Percentiles rank a stretch among this genome's conserved stretches.
Evolutionary conservation across 371 early-diverging fungal genomes (phyloP).

Genomic region (Umbelopsis sp.): DNA sequence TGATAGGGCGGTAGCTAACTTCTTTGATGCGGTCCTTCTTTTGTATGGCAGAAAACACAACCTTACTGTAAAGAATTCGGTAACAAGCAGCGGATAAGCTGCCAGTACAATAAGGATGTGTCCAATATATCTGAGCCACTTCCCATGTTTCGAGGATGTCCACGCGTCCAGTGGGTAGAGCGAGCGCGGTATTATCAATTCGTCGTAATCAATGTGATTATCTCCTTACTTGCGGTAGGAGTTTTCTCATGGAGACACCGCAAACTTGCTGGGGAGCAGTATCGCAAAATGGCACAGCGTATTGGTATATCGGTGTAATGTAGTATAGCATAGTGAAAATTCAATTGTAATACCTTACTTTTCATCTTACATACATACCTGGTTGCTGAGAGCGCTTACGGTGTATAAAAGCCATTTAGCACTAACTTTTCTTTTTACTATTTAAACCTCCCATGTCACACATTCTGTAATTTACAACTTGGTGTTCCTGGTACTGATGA

Average conservation of each 20-base stretch:
- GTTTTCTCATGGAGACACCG: slow-evolving; percentile 49
- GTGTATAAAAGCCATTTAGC: too few relatives aligned
- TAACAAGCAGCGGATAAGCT: slow-evolving; percentile 48
- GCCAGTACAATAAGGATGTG: slow-evolving; percentile 45
- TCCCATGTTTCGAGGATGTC: slow-evolving; percentile 45
- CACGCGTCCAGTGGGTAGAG: slow-evolving; percentile 44
- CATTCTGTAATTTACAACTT: background rate
- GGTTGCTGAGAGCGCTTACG: too few relatives aligned
- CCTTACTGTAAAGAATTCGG: slow-evolving; percentile 48
- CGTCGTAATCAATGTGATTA: slow-evolving; percentile 39
- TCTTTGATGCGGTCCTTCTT: background rate
- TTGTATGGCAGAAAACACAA: slow-evolving; percentile 39
- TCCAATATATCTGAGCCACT: slow-evolving; percentile 41
- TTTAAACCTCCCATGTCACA: background rate
- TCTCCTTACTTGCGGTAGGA: slow-evolving; percentile 36
- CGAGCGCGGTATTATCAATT: slow-evolving; percentile 36
- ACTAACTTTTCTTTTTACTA: background rate
- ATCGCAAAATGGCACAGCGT: slow-evolving; percentile 43
- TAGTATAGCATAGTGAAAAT: background rate
- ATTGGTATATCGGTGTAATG: slow-evolving; percentile 40
- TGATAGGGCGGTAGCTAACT: too few relatives aligned
- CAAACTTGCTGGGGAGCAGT: slow-evolving; percentile 44
- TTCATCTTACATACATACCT: too few relatives aligned
- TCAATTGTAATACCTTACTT: too few relatives aligned
- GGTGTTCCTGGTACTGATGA: background rate